These are phyloP conservation scores for Haplosporangium gracile DNA, from an alignment of 192 early-diverging fungal genomes.

Conservation along the genomic window DNA sequence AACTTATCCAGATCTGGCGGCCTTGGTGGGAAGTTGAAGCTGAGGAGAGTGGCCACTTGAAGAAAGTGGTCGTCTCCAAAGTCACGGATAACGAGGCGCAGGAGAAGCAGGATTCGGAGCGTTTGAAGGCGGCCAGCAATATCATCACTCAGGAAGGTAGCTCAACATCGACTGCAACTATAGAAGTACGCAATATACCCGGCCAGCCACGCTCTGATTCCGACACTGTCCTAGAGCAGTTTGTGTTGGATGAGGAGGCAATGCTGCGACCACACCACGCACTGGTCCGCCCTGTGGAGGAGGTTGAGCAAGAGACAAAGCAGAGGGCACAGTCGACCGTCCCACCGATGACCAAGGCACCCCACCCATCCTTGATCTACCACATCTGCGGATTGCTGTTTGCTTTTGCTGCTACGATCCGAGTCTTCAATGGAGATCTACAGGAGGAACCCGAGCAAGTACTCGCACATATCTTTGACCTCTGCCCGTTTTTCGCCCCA, in stretches of 20 bases:
- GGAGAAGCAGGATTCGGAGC: slow-evolving; percentile 4
- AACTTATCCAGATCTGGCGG: slow-evolving; percentile 38
- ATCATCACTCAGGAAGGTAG: background rate
- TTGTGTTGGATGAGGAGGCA: slow-evolving; percentile 44
- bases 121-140: slow-evolving; percentile 7
- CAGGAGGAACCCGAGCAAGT: slow-evolving; percentile 32
- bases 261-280: slow-evolving; percentile 31
- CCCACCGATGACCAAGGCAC: slow-evolving; percentile 23
- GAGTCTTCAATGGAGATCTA: slow-evolving; percentile 42
- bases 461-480: slow-evolving; percentile 31
- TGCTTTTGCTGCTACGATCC: slow-evolving; percentile 28
- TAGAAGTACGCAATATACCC: background rate
- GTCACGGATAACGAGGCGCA: background rate
- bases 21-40: slow-evolving; percentile 54
- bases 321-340: background rate
- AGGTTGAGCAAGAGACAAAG: slow-evolving; percentile 11
- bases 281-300: slow-evolving; percentile 25
- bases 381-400: slow-evolving; percentile 37
- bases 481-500: slow-evolving; percentile 45
- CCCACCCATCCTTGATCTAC: slow-evolving; percentile 46
- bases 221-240: slow-evolving; percentile 11
- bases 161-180: background rate
- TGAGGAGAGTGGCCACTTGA: slow-evolving; percentile 41
- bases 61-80: slow-evolving; percentile 26
- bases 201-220: background rate